Evolutionary conservation across 768 basidiomycete species (phyloP), one percentile per base, ranked within the genome.

Genomic region (Tulasnella sp.): DNA sequence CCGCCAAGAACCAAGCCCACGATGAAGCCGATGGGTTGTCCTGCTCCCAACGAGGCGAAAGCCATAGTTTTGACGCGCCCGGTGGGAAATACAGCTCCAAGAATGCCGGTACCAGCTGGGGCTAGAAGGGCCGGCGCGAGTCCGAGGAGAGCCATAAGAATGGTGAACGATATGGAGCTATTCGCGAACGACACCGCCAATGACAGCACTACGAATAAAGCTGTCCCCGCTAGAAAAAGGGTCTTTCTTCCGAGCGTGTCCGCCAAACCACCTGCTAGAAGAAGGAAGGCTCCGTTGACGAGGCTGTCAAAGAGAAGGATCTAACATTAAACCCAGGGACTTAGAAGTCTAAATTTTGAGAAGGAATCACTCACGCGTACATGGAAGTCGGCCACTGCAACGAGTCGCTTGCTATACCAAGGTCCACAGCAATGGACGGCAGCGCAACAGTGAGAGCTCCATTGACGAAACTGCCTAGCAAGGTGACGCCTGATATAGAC

Each of bases 311-410:
- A 23, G 15, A 26, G 21, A 2, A n/a, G n/a, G n/a, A n/a, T n/a
- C n/a, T n/a, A n/a, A n/a, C n/a, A n/a, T 15, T 38, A 5, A 38
- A 5, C 15, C 15, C 34, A 38, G 34, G 5, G 15, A 15, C 7
- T 38, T 7, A 15, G 15, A 5, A 38, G 34, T 15, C 34, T 15
- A 38, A 15, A 38, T 7, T 38, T 38, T 15, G 34, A 7, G 34
- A 38, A 38, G 55, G 15, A 4, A 44, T 27, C n/a, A 59, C 58
- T 51, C 29, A 59, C 58, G 58, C 47, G 48, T 59, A 59, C 58
- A 59, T 59, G n/a, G 58, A 59, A 29, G 34, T 21, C 5, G 58
- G 58, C 58, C 58, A 59, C 17, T 59, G 58, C 1, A 59, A 47
- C 8, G 44, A 51, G 15, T 30, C 58, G 29, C 24, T 47, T 34